A percentile compares a stretch with the other conserved stretches of the same genome.
These are phyloP conservation scores for Tanozyma kutaoensis DNA, from an alignment of 805 yeast species.

Conservation along the genomic window DNA sequence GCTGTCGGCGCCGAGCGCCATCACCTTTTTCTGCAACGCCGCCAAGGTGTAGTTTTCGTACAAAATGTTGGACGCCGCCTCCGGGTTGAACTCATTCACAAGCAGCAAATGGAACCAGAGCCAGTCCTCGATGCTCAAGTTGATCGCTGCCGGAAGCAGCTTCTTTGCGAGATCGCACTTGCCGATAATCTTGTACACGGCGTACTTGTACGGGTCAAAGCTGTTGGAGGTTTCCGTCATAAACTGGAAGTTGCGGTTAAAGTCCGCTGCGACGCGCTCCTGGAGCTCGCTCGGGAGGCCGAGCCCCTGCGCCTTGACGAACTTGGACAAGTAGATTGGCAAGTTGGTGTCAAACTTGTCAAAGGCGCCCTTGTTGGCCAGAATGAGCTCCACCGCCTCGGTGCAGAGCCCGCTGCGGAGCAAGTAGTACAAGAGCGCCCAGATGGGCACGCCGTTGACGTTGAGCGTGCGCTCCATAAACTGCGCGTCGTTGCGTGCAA, in stretches of 20 bases:
- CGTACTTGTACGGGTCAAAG: slow-evolving; percentile 82
- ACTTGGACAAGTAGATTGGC: slow-evolving; percentile 66
- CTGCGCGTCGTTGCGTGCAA: slow-evolving; percentile 13
- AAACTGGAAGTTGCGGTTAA: slow-evolving; percentile 68
- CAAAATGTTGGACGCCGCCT: slow-evolving; percentile 23
- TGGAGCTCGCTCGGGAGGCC: slow-evolving; percentile 53
- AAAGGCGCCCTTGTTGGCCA: slow-evolving; percentile 54
- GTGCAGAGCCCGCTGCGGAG: slow-evolving; percentile 70
- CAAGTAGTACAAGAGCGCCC: slow-evolving; percentile 84
- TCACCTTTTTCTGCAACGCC: slow-evolving; percentile 62
- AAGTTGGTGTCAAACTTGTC: slow-evolving; percentile 78
- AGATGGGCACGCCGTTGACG: slow-evolving; percentile 79
- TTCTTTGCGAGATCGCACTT: slow-evolving; percentile 66
- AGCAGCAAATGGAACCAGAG: slow-evolving; percentile 83
- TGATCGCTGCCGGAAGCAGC: slow-evolving; percentile 52
- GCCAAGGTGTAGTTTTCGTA: slow-evolving; percentile 59
- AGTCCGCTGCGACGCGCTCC: slow-evolving; percentile 64
- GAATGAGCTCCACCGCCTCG: slow-evolving; percentile 65
- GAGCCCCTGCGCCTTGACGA: slow-evolving; percentile 35
- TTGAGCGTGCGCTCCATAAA: slow-evolving; percentile 18
- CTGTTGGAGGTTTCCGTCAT: slow-evolving; percentile 32
- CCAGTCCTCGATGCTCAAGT: slow-evolving; percentile 88
- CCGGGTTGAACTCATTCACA: slow-evolving; percentile 36
- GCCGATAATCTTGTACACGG: slow-evolving; percentile 87
- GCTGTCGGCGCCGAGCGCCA: slow-evolving; percentile 59